These are phyloP conservation scores for Penicillium glabrum DNA, from an alignment of 2,329 filamentous ascomycete species.

Conservation along the genomic window DNA sequence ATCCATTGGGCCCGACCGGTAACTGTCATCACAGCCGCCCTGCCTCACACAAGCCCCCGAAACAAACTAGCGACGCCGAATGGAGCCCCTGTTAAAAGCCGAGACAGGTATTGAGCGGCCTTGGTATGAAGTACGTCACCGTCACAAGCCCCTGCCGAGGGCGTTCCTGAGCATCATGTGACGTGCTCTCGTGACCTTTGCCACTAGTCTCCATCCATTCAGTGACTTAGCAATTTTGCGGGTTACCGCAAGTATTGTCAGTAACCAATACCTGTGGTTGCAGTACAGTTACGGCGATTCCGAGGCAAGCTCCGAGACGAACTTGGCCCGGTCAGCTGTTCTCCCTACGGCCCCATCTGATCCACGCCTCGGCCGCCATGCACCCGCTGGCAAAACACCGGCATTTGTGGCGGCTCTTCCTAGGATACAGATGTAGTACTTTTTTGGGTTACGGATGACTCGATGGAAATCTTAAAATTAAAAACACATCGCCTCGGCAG, in stretches of 20 bases:
- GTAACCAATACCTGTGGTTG: not conserved
- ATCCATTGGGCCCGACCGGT: conserved; percentile 10
- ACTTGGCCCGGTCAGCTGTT: conserved; percentile 5
- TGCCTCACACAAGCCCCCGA: conserved; percentile 2
- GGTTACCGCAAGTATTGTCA: not conserved
- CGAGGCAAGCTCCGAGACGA: not conserved
- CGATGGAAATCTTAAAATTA: not conserved
- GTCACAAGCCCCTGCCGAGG: conserved; percentile 17
- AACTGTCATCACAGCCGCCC: conserved; percentile 10
- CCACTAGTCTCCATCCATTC: conserved; percentile 5
- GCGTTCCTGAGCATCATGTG: conserved; percentile 17
- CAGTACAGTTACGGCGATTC: not conserved
- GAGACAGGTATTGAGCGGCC: not conserved
- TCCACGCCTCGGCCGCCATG: conserved; percentile 7
- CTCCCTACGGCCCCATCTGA: conserved; percentile 6
- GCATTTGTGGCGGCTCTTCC: conserved; percentile 9
- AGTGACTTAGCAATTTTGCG: not conserved
- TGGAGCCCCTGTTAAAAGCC: not conserved
- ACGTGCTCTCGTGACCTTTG: conserved; percentile 16
- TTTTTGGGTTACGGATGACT: not conserved
- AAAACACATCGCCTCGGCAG: not conserved
- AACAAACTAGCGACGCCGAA: not conserved
- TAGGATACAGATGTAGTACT: not conserved
- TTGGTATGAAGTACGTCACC: conserved; percentile 8
- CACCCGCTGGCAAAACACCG: not conserved